Base-by-base conservation (phyloP, 371 early-diverging fungal species). In the Batrachochytrium dendrobatidis region DNA sequence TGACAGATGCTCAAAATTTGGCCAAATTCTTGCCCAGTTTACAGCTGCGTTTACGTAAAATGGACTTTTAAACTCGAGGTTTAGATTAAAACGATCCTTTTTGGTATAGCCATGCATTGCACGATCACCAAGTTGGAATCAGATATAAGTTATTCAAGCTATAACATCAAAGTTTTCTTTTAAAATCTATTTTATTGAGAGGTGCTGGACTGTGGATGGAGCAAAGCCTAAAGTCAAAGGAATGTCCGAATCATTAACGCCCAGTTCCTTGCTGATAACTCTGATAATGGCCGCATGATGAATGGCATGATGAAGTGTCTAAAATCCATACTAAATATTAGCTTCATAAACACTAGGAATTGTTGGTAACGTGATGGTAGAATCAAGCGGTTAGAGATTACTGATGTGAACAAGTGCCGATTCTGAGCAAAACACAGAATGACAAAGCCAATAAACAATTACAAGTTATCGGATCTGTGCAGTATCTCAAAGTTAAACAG, bases 261-360 rank as follows among this genome's bases (percentile, higher is more conserved):
- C 35, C 50, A 64, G 63, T 60, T 82, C 82, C 34, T 74, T 65
- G 59, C 82, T 80, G 17, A 82, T 79, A 24, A 74, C 79, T 48
- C 79, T 73, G 43, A 79, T 71, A 44, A 77, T 65, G 4, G 82
- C 82, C 51, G 74, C 79, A 55, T 82, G 82, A 31, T 82, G 82
- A 2, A 82, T 74, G 20, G 65, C 65, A 43, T 65, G 65, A 35
- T 65, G 61, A 20, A 17, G 12, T 15, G 43, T 44, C 64, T 68
- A 59, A 33, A 35, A 22, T 34, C 55, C 57, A 55, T 44, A 6
- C n/a, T 12, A 48, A 1, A 1, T 15, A 6, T 32, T 28, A 24
- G 26, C 56, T 61, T 60, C 67, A 70, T 74, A n/a, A 76, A 73
- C 39, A n/a, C 33, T 20, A 29, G 10, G 12, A 18, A 24, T 20